A percentile compares a stretch with the other conserved stretches of the same genome.
Conservation (phyloP, 177 flowering plant species). For the Vitis hybrid region DNA sequence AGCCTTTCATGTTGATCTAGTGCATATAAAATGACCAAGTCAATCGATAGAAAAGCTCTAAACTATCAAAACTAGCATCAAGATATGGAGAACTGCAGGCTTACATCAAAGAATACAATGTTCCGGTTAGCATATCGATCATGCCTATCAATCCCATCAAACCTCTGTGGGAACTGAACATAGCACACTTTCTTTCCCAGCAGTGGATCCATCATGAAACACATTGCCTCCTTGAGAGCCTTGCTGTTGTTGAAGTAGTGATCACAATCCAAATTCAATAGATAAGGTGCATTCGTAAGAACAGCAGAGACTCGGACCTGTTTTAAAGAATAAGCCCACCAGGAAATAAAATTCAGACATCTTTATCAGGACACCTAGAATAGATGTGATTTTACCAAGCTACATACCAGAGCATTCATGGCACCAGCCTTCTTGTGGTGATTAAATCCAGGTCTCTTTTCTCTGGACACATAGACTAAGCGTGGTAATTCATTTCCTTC, state of each 20-base stretch:
- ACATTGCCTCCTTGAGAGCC: slow-evolving; percentile 29
- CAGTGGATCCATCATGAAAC: slow-evolving; percentile 30
- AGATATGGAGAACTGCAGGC: neutral
- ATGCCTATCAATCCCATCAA: slow-evolving; percentile 23
- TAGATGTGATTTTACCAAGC: neutral
- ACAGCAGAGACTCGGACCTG: slow-evolving; percentile 27
- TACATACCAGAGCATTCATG: slow-evolving; percentile 23
- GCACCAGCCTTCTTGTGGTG: slow-evolving; percentile 32
- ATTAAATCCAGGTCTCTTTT: slow-evolving; percentile 27
- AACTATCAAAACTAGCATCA: neutral
- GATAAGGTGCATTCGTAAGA: slow-evolving; percentile 22
- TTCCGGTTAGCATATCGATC: slow-evolving; percentile 27
- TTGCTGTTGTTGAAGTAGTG: slow-evolving; percentile 29
- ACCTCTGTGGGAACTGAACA: slow-evolving; percentile 25
- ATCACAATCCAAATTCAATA: slow-evolving; percentile 29
- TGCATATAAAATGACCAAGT: neutral
- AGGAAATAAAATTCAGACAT: neutral
- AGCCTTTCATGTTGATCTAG: slow-evolving; percentile 28
- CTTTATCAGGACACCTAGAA: neutral
- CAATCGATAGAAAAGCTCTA: neutral
- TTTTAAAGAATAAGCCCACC: neutral
- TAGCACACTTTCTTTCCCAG: slow-evolving; percentile 4
- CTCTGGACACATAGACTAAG: slow-evolving; percentile 23
- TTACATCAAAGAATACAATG: slow-evolving; percentile 22
- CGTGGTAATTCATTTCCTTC: slow-evolving; percentile 21